phyloP scores from a whole-genome alignment of 768 basidiomycete genomes.

The Tubosaeta sp. region DNA sequence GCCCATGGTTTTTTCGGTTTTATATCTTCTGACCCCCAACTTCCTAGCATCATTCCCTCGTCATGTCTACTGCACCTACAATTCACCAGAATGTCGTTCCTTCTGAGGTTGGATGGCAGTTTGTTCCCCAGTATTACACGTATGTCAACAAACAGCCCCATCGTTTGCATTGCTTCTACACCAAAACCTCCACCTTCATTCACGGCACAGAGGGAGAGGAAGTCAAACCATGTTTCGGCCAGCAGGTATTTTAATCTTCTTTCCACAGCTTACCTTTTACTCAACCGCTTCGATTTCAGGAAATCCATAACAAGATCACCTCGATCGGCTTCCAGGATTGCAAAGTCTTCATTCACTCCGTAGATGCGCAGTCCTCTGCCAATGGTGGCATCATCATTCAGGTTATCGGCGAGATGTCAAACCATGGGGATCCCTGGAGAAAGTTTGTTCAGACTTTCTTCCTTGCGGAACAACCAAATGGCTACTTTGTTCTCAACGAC shows the following conservation, averaged over 20 bases:
- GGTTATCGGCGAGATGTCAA: conserved; percentile 99
- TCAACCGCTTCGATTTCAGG: conserved; percentile 43
- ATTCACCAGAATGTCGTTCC: conserved; percentile 68
- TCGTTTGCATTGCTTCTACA: conserved; percentile 98
- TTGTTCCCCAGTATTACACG: conserved; percentile 98
- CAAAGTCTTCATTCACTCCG: conserved; percentile 98
- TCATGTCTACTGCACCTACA: conserved; percentile 42
- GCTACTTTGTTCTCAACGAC: conserved; percentile 99
- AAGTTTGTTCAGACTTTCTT: conserved; percentile 99
- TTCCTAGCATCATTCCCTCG: conserved; percentile 27
- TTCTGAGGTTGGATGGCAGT: conserved; percentile 98
- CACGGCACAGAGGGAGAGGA: conserved; percentile 99
- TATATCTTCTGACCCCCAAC: background rate
- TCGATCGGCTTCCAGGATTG: conserved; percentile 93
- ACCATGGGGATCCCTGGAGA: conserved; percentile 86
- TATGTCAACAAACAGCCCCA: conserved; percentile 97
- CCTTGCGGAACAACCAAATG: conserved; percentile 98
- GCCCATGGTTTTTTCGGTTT: background rate
- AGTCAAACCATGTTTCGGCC: conserved; percentile 80
- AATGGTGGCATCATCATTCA: conserved; percentile 97
- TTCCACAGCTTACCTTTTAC: background rate
- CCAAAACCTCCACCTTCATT: conserved; percentile 93
- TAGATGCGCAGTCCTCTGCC: conserved; percentile 94
- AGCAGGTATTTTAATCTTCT: conserved; percentile 61
- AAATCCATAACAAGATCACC: conserved; percentile 96